Evolutionary conservation across 202 grass and related monocot species (phyloP).

Genomic region (Schoenoplectus tabernaemontani): DNA sequence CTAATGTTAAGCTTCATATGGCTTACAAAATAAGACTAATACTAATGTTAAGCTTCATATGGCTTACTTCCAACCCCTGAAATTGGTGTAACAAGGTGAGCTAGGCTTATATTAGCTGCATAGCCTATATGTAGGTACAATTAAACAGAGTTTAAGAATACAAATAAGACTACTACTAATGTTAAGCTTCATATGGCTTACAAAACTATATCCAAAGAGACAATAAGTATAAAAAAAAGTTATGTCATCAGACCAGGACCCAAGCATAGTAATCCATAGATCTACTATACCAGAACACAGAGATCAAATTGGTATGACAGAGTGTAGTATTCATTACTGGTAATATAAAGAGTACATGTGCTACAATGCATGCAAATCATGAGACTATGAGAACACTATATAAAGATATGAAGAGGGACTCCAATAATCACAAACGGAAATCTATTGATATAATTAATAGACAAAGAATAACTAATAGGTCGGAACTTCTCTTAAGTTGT

Average conservation of each 20-base stretch:
- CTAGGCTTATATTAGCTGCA: conserved; percentile 23
- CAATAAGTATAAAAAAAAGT: neutral
- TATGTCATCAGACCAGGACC: neutral
- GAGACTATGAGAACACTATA: neutral
- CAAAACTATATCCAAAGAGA: neutral
- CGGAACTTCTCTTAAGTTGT: neutral
- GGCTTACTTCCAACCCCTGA: conserved; percentile 33
- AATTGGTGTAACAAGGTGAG: conserved; percentile 28
- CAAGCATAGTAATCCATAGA: neutral
- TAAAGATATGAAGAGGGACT: neutral
- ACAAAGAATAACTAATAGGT: neutral
- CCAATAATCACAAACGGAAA: neutral
- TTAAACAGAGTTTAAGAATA: conserved; percentile 18
- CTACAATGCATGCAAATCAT: neutral
- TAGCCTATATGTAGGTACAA: conserved; percentile 27
- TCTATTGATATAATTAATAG: neutral
- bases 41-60: neutral
- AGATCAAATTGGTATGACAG: neutral
- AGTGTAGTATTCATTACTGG: neutral
- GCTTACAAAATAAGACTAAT: neutral
- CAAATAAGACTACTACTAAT: neutral
- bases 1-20: neutral
- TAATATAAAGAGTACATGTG: neutral
- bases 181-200: neutral
- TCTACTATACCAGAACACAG: neutral